These are phyloP conservation scores for Leucogyrophana mollusca DNA, from an alignment of 768 basidiomycete species.

Conservation along the genomic window DNA sequence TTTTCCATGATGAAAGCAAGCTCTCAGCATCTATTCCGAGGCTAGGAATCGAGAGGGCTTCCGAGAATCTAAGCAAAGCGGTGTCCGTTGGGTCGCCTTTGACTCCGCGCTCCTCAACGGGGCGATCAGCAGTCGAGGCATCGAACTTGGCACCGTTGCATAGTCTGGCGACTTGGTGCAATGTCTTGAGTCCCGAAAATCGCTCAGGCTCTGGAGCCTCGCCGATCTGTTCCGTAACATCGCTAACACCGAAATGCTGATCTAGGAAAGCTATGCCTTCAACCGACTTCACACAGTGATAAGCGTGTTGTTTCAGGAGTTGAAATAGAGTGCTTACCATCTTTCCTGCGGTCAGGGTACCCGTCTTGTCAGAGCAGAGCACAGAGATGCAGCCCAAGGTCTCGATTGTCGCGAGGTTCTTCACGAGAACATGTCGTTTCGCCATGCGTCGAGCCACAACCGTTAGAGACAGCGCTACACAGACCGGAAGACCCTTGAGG, in stretches of 20 bases:
- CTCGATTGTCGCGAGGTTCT: constrained; percentile 64
- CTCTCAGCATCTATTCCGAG: constrained; percentile 9
- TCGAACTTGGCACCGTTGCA: constrained; percentile 53
- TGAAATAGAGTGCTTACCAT: constrained; percentile 27
- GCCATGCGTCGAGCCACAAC: constrained; percentile 43
- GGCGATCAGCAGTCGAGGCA: constrained; percentile 6
- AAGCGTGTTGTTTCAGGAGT: not conserved
- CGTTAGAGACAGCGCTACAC: constrained; percentile 54
- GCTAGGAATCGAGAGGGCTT: constrained; percentile 12
- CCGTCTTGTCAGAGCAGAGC: constrained; percentile 56
- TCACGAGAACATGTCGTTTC: constrained; percentile 51
- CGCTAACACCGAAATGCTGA: constrained; percentile 11
- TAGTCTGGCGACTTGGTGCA: constrained; percentile 39
- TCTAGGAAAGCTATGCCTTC: constrained; percentile 31
- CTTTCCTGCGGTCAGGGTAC: constrained; percentile 49
- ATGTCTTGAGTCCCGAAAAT: constrained; percentile 17
- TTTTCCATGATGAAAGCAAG: not conserved
- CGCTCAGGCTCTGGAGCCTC: constrained; percentile 6
- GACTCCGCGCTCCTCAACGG: constrained; percentile 18
- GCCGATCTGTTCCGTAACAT: constrained; percentile 9
- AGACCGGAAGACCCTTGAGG: constrained; percentile 54
- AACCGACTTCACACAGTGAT: constrained; percentile 19
- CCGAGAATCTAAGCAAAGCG: constrained; percentile 43
- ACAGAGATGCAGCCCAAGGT: constrained; percentile 62
- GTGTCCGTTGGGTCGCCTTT: constrained; percentile 45